phyloP scores from a whole-genome alignment of 768 basidiomycete genomes.

The Leccinellum rugosiceps region DNA sequence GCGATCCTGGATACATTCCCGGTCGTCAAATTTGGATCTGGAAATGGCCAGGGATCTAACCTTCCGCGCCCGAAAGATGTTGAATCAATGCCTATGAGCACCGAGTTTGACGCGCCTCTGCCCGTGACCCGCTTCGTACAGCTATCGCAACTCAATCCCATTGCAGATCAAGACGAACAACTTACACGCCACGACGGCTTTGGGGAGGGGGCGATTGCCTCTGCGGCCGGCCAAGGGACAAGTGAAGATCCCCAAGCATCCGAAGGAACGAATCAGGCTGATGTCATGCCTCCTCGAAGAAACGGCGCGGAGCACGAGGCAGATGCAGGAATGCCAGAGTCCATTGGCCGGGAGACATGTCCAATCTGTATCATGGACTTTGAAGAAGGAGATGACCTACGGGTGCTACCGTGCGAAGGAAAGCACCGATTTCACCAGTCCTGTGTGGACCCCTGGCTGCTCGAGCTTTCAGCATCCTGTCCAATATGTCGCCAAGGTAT shows the following conservation, averaged over 20 bases:
- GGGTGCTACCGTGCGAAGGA: slow-evolving; percentile 88
- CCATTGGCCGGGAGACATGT: slow-evolving; percentile 82
- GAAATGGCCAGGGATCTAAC: slow-evolving; percentile 9
- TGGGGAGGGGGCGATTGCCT: neutral
- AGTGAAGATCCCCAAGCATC: neutral
- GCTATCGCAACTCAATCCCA: slow-evolving; percentile 3
- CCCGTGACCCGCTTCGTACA: slow-evolving; percentile 11
- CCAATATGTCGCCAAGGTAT: slow-evolving; percentile 89
- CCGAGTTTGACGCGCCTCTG: neutral
- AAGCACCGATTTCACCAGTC: slow-evolving; percentile 86
- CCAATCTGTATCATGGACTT: slow-evolving; percentile 96
- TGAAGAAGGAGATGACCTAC: slow-evolving; percentile 88
- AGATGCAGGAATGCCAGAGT: slow-evolving; percentile 52
- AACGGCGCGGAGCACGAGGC: slow-evolving; percentile 6
- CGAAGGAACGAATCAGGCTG: slow-evolving; percentile 8
- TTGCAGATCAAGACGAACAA: neutral
- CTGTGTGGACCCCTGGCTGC: slow-evolving; percentile 92
- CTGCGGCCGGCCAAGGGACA: neutral
- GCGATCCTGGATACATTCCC: slow-evolving; percentile 97
- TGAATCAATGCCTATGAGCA: slow-evolving; percentile 20
- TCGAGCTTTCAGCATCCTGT: slow-evolving; percentile 87
- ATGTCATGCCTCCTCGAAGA: neutral
- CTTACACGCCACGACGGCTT: neutral
- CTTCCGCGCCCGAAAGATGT: slow-evolving; percentile 29
- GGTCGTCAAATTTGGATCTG: slow-evolving; percentile 75